Base-by-base conservation (phyloP, 148 eudicot genomes). In the Oxyria digyna region DNA sequence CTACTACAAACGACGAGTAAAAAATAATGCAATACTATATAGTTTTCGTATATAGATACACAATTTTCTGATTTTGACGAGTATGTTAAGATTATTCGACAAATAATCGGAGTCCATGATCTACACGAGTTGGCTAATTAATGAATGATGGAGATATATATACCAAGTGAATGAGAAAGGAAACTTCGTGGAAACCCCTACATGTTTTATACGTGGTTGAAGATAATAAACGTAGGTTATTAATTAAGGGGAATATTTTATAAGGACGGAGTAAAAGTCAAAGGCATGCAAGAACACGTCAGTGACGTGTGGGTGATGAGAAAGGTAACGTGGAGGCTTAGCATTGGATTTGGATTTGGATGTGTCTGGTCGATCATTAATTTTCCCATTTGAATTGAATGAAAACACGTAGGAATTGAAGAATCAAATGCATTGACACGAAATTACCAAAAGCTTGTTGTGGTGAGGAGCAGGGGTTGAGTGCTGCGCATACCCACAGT, bases 401-500 rank as follows among this genome's bases (percentile, higher is more conserved):
- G 38, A 35, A 35, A 35, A 35, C 0, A 54, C 23, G 24, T 23
- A n/a, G 0, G 11, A 54, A 54, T 54, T n/a, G n/a, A 54, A 54
- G 3, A 54, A 54, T 54, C 20, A 11, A 54, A 9, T 7, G 17
- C 3, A 1, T 49, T 4, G 55, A 49, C 55, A 24, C 38, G 6
- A 35, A 35, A 35, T 35, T 35, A 6, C 3, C 38, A 2, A 35
- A 35, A 6, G 38, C 38, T 2, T 3, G 38, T 35, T 35, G 38
- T 3, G 38, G 38, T 35, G 3, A 6, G 35, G 38, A 38, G 65
- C 65, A 59, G 65, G 14, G 65, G 38, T 59, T 59, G 65, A 59
- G 65, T 59, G 65, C 29, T 59, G 37, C 65, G 65, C 65, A 59
- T 31, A 17, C 65, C 35, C 65, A 59, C 38, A 29, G 37, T 15